phyloP scores from a whole-genome alignment of 441 rosid species.

The Flueggea neowawraea region DNA sequence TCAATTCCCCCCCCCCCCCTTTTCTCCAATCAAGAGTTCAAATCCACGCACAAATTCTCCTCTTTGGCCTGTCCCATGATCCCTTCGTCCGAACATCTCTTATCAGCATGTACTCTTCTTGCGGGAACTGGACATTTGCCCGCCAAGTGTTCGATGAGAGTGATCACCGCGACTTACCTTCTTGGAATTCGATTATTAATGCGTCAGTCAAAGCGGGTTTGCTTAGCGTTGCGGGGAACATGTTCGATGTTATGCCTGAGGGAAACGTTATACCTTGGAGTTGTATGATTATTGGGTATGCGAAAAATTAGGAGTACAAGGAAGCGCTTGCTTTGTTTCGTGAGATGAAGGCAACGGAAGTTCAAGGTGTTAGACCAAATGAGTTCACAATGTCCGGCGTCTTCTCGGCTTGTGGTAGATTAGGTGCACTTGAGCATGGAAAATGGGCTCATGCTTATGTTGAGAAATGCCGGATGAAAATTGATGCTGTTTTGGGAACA shows the following conservation, averaged over 20 bases:
- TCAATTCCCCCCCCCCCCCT: slow-evolving; percentile 22
- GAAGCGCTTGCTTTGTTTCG: slow-evolving; percentile 13
- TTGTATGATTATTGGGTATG: slow-evolving; percentile 9
- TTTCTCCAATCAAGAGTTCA: slow-evolving; percentile 31
- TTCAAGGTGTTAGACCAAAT: slow-evolving; percentile 41
- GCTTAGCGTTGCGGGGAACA: slow-evolving; percentile 3
- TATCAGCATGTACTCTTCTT: slow-evolving; percentile 22
- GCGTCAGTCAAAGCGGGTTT: slow-evolving; percentile 3
- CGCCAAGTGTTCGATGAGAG: slow-evolving; percentile 8
- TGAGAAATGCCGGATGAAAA: slow-evolving; percentile 29
- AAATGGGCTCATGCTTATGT: slow-evolving; percentile 40
- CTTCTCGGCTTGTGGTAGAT: slow-evolving; percentile 60
- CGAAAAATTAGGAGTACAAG: background rate
- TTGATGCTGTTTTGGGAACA: slow-evolving; percentile 46
- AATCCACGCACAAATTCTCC: slow-evolving; percentile 40
- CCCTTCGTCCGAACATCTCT: slow-evolving; percentile 39
- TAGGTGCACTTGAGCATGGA: slow-evolving; percentile 62
- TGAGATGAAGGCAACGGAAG: slow-evolving; percentile 36
- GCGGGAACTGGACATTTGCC: slow-evolving; percentile 1
- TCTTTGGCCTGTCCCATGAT: slow-evolving; percentile 30
- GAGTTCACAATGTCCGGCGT: slow-evolving; percentile 59
- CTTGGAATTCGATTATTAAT: slow-evolving; percentile 7
- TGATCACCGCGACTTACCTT: slow-evolving; percentile 2
- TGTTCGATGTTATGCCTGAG: slow-evolving; percentile 12
- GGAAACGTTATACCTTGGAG: slow-evolving; percentile 14